Percentiles rank a stretch among this genome's conserved stretches.
Conservation (phyloP, 192 early-diverging fungal genomes). For the Kappamyces sp. region DNA sequence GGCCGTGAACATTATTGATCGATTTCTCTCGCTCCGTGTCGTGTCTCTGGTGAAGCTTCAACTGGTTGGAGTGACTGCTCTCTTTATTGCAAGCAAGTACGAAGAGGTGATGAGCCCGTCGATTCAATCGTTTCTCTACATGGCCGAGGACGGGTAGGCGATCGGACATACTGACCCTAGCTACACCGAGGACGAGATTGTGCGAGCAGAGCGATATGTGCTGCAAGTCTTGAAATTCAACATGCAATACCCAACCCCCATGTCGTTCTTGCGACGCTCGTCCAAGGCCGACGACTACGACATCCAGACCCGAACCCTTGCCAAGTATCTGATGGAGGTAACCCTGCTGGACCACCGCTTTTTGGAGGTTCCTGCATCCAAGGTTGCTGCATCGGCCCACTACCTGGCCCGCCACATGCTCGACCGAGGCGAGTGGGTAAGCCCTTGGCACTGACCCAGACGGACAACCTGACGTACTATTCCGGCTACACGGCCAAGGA, state of each 20-base stretch:
- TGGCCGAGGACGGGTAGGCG: constrained; percentile 62
- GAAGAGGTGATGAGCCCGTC: constrained; percentile 86
- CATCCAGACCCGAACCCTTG: constrained; percentile 82
- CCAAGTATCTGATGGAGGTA: constrained; percentile 96
- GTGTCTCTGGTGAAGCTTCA: constrained; percentile 86
- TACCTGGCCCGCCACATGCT: constrained; percentile 83
- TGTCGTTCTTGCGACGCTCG: constrained; percentile 85
- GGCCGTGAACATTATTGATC: constrained; percentile 90
- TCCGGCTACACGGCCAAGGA: constrained; percentile 73
- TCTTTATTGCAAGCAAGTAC: constrained; percentile 92
- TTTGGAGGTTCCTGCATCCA: constrained; percentile 61
- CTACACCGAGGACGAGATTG: constrained; percentile 72
- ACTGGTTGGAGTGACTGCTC: constrained; percentile 81
- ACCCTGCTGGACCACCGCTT: constrained; percentile 80
- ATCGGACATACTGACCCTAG: constrained; percentile 2
- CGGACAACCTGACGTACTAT: constrained; percentile 65
- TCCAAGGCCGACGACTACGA: constrained; percentile 88
- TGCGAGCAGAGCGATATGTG: constrained; percentile 88
- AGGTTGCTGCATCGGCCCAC: constrained; percentile 69
- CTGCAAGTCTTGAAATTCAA: constrained; percentile 81
- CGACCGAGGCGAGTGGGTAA: constrained; percentile 64
- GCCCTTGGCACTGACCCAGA: constrained; percentile 30
- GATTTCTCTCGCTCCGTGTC: constrained; percentile 82
- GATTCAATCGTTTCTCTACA: constrained; percentile 76
- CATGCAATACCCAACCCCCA: constrained; percentile 81